Conservation (phyloP, 768 basidiomycete species). For the Suillus weaverae region DNA sequence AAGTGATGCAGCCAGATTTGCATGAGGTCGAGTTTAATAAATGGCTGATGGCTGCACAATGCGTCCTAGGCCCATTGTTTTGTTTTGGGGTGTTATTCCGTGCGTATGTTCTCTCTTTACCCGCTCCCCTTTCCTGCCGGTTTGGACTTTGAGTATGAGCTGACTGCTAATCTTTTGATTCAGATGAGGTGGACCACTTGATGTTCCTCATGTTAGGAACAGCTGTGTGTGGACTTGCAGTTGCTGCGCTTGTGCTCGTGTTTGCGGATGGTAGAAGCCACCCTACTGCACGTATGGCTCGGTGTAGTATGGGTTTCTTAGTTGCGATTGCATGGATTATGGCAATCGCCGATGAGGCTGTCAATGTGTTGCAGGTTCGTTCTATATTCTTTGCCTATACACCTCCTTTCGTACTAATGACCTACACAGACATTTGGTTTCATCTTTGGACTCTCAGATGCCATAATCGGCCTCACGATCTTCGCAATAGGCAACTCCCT, state of each 20-base stretch:
- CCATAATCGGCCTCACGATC: conserved; percentile 94
- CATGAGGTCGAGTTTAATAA: conserved; percentile 70
- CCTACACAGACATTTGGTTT: conserved; percentile 77
- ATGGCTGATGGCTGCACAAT: conserved; percentile 85
- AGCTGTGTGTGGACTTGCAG: conserved; percentile 51
- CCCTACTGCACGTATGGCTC: conserved; percentile 57
- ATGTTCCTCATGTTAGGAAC: conserved; percentile 56
- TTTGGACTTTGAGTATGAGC: not conserved
- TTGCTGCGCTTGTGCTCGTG: conserved; percentile 55
- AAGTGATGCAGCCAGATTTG: conserved; percentile 68
- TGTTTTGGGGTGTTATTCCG: conserved; percentile 75
- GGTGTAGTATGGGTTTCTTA: conserved; percentile 89
- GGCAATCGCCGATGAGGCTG: conserved; percentile 96
- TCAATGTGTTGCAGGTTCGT: conserved; percentile 81
- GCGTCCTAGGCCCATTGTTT: conserved; percentile 79
- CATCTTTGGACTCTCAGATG: conserved; percentile 94
- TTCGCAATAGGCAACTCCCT: conserved; percentile 97
- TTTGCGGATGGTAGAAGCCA: conserved; percentile 62
- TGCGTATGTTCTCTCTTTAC: conserved; percentile 38
- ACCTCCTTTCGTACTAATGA: conserved; percentile 5
- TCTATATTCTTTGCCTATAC: not conserved
- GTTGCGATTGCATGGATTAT: conserved; percentile 97
- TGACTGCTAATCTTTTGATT: not conserved
- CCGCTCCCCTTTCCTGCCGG: not conserved
- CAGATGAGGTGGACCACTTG: conserved; percentile 48